These are phyloP conservation scores for Camellia japonica DNA, from an alignment of 148 eudicot genomes.

Conservation along the genomic window DNA sequence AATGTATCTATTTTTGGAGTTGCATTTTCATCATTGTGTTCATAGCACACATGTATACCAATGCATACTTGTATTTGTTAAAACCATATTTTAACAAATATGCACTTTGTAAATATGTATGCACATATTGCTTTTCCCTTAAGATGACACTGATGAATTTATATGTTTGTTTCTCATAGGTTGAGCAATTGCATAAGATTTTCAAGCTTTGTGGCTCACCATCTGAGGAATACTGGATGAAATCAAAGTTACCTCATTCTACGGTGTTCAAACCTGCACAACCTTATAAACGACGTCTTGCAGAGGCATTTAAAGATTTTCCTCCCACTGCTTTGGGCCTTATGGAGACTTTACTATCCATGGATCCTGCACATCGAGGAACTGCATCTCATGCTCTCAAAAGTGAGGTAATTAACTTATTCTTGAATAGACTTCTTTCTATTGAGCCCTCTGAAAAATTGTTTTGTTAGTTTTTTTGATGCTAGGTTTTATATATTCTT, in stretches of 20 bases:
- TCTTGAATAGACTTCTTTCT: neutral
- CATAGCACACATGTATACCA: neutral
- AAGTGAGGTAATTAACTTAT: conserved; percentile 51
- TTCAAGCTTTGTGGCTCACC: conserved; percentile 96
- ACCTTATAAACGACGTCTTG: conserved; percentile 55
- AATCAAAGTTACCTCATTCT: conserved; percentile 63
- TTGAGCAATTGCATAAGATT: conserved; percentile 89
- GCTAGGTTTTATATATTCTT: neutral
- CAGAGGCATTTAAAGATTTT: conserved; percentile 65
- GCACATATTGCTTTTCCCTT: neutral
- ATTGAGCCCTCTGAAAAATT: neutral
- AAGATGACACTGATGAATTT: neutral
- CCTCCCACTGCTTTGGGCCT: conserved; percentile 59
- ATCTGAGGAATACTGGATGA: conserved; percentile 77
- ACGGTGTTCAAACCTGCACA: conserved; percentile 68
- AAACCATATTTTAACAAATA: neutral
- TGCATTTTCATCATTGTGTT: neutral
- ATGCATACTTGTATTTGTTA: neutral
- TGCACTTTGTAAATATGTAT: neutral
- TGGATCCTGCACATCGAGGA: conserved; percentile 75
- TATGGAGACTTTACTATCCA: conserved; percentile 72
- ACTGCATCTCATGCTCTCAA: conserved; percentile 74
- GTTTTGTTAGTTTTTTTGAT: conserved; percentile 6
- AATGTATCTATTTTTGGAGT: neutral
- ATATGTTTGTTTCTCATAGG: conserved; percentile 35